A percentile compares a stretch with the other conserved stretches of the same genome.
Evolutionary conservation across 2,329 filamentous ascomycete genomes (phyloP).

Genomic region (Eutypella sp.): DNA sequence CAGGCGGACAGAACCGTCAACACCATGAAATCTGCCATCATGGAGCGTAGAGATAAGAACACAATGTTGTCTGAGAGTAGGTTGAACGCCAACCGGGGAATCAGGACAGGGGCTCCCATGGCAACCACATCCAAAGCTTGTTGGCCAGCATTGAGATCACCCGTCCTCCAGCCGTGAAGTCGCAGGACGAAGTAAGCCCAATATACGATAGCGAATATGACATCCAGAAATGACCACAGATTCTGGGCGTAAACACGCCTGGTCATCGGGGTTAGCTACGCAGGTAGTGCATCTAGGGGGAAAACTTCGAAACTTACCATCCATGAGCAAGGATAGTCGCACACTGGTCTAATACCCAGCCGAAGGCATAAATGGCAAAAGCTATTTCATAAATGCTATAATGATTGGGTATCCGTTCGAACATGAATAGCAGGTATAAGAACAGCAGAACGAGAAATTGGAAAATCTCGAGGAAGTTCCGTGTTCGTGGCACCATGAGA

Average conservation of each 20-base stretch:
- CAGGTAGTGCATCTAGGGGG: neutral
- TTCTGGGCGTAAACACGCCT: constrained; percentile 84
- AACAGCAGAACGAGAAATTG: constrained; percentile 67
- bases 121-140: constrained; percentile 76
- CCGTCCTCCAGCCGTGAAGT: constrained; percentile 55
- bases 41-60: constrained; percentile 73
- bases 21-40: constrained; percentile 82
- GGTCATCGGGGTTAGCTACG: constrained; percentile 3
- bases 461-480: constrained; percentile 68
- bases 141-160: constrained; percentile 45
- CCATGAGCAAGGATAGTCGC: constrained; percentile 72
- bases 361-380: constrained; percentile 70
- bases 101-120: constrained; percentile 70
- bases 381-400: constrained; percentile 56
- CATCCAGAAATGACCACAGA: constrained; percentile 81
- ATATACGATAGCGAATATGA: constrained; percentile 71
- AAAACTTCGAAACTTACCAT: constrained; percentile 39
- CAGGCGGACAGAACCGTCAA: constrained; percentile 70
- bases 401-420: constrained; percentile 52
- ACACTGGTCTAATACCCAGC: constrained; percentile 75
- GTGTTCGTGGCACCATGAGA: constrained; percentile 72
- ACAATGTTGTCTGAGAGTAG: constrained; percentile 79
- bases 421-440: constrained; percentile 71
- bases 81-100: constrained; percentile 78
- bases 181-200: constrained; percentile 63